A percentile compares a stretch with the other conserved stretches of the same genome.
Conservation (phyloP, 768 basidiomycete genomes). For the Tephrocybe rancida region DNA sequence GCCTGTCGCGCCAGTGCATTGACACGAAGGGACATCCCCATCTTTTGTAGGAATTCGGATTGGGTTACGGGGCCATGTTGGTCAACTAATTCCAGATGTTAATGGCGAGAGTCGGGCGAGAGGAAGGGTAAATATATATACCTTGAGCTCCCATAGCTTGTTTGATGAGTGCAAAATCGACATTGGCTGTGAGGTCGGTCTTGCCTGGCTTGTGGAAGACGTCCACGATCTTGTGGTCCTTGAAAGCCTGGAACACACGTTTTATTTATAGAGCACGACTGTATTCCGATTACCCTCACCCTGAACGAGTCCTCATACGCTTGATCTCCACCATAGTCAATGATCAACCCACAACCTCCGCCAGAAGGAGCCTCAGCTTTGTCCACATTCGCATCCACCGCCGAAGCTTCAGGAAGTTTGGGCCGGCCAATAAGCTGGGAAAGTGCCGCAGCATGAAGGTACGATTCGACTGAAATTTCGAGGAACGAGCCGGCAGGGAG, state of each 20-base stretch:
- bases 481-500: slow-evolving; percentile 73
- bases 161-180: slow-evolving; percentile 88
- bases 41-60: slow-evolving; percentile 70
- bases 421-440: slow-evolving; percentile 56
- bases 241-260: slow-evolving; percentile 71
- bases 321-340: slow-evolving; percentile 87
- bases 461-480: slow-evolving; percentile 79
- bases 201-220: slow-evolving; percentile 84
- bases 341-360: slow-evolving; percentile 69
- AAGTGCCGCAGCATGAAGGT: slow-evolving; percentile 66
- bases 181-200: slow-evolving; percentile 94
- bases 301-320: slow-evolving; percentile 77
- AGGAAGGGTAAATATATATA: slow-evolving; percentile 1
- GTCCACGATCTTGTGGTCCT: slow-evolving; percentile 82
- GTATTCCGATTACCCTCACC: slow-evolving; percentile 46
- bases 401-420: not conserved
- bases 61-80: slow-evolving; percentile 68
- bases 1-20: slow-evolving; percentile 59
- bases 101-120: slow-evolving; percentile 10
- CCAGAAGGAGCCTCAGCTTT: slow-evolving; percentile 15
- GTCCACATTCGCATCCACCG: not conserved
- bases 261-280: not conserved
- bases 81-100: slow-evolving; percentile 25
- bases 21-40: slow-evolving; percentile 75
- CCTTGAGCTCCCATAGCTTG: slow-evolving; percentile 75